Conservation (phyloP, 805 yeast species). For the Ogataea trehalophila region DNA sequence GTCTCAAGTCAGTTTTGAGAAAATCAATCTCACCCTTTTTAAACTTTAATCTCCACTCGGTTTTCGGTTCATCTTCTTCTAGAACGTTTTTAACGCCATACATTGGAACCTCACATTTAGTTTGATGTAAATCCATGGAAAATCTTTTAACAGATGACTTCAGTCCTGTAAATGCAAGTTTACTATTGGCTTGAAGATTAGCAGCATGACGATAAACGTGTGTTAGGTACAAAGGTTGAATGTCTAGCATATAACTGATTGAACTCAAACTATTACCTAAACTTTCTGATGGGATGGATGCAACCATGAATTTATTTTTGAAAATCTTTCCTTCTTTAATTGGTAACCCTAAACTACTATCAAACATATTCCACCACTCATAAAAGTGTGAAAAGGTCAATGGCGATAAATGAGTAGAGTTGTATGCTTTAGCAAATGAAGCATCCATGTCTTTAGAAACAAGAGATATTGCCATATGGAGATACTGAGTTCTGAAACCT, state of each 20-base stretch:
- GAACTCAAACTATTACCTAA: conserved; percentile 47
- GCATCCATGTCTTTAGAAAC: conserved; percentile 31
- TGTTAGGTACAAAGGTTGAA: conserved; percentile 69
- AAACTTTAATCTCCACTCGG: conserved; percentile 54
- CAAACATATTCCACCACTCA: conserved; percentile 82
- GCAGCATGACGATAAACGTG: conserved; percentile 59
- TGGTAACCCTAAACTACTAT: conserved; percentile 76
- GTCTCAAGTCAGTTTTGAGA: conserved; percentile 61
- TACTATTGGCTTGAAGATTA: conserved; percentile 35
- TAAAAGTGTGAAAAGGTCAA: conserved; percentile 61
- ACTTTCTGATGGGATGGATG: conserved; percentile 20
- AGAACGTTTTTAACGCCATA: conserved; percentile 19
- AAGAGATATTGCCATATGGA: conserved; percentile 65
- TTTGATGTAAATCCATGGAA: conserved; percentile 63
- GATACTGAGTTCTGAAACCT: conserved; percentile 76
- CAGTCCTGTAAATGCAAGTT: conserved; percentile 61
- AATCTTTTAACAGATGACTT: conserved; percentile 55
- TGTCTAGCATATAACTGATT: conserved; percentile 70
- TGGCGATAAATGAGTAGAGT: conserved; percentile 76
- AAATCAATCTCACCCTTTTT: conserved; percentile 69
- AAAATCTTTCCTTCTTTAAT: conserved; percentile 71
- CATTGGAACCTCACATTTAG: conserved; percentile 36
- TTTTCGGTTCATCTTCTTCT: conserved; percentile 37
- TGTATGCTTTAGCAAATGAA: conserved; percentile 38
- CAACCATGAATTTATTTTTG: conserved; percentile 36